phyloP scores from a whole-genome alignment of 768 basidiomycete species.

The Mrakia gelida region DNA sequence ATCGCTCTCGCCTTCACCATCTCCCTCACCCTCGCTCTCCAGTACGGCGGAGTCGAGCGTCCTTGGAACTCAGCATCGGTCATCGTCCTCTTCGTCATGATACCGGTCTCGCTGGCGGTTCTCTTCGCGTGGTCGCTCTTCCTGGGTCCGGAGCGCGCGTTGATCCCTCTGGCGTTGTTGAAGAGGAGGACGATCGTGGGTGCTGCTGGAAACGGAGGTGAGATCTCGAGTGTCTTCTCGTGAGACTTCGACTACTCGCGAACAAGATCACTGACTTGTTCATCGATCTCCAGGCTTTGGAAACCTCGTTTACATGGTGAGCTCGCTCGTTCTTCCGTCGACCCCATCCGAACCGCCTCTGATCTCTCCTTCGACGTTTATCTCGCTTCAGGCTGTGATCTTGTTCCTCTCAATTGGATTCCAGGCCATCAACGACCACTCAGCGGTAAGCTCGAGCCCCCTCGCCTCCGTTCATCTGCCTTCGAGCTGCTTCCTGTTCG shows the following conservation, averaged over 20 bases:
- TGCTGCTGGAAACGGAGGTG: neutral
- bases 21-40: conserved; percentile 2
- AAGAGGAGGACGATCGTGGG: conserved; percentile 18
- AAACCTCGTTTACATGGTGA: too few species aligned
- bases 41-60: conserved; percentile 3
- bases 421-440: conserved; percentile 21
- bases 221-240: too few species aligned
- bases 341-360: too few species aligned
- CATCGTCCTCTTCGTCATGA: conserved; percentile 24
- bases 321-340: too few species aligned
- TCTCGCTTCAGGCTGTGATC: conserved; percentile 22
- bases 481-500: too few species aligned
- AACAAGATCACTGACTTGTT: neutral
- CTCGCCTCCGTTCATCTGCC: too few species aligned
- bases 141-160: conserved; percentile 18
- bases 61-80: conserved; percentile 18
- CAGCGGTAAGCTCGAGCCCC: neutral
- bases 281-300: neutral
- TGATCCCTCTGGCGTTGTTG: conserved; percentile 20
- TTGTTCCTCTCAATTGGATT: conserved; percentile 20
- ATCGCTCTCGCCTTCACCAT: conserved; percentile 9
- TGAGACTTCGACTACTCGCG: too few species aligned
- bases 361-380: neutral
- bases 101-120: conserved; percentile 17
- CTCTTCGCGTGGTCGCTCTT: conserved; percentile 23